Base-by-base conservation (phyloP, 805 yeast genomes). In the Candida maltosa region DNA sequence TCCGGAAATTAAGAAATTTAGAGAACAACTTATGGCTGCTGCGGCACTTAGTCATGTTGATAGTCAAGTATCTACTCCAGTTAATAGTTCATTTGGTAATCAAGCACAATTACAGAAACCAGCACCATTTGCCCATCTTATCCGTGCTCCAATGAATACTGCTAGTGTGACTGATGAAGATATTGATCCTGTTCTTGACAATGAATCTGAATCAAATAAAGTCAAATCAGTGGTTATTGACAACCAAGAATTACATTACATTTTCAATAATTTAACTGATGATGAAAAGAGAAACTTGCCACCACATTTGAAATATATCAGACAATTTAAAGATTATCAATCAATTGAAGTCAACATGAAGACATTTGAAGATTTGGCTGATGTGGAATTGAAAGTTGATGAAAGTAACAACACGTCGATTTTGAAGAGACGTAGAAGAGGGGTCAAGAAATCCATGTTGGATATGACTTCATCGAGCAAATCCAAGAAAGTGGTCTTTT, bases 401-500 rank as follows among this genome's bases (percentile, higher is more conserved):
- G 8, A 5, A 6, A 19, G 12, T 7, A 29, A 22, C 3, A n/a
- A 11, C n/a, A 10, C 5, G 20, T 20, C 31, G 20, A 29, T 29
- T 19, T 19, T 29, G 6, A 18, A 10, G 9, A 29, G 17, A 19
- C 4, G 12, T 19, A 29, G 17, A 21, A 21, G 7, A 10, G 3
- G 23, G 12, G 4, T 5, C 24, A 4, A n/a, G 10, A 19, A 18
- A 5, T 6, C 4, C 8, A 21, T 7, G 23, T 7, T 21, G 23
- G 11, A 8, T 16, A 10, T 8, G 11, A 17, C 31, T 10, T 28
- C 12, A 15, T 5, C 18, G 5, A 21, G 5, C 16, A 7, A 16
- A 9, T 42, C 40, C 26, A 60, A 62, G 37, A 52, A 47, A 35
- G 76, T 70, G 12, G 46, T 42, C 29, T 79, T 79, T 46, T 63